Percentiles rank a stretch among this genome's conserved stretches.
These are phyloP conservation scores for Prototheca wickerhamii DNA, from an alignment of 163 green algal genomes.

Conservation along the genomic window DNA sequence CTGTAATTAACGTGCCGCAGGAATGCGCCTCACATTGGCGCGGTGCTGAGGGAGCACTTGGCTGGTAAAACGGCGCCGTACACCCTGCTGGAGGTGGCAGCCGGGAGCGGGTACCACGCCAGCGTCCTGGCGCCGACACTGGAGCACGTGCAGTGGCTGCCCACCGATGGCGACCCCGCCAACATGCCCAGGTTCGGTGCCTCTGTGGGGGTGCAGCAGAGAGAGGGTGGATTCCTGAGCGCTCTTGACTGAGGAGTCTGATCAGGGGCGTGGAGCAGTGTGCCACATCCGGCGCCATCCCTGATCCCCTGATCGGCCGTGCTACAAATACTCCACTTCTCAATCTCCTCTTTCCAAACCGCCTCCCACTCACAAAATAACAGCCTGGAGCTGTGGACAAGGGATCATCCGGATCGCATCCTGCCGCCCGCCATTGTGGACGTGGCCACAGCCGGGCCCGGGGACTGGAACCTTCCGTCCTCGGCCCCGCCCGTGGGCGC, in stretches of 20 bases:
- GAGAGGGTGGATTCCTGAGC: not conserved
- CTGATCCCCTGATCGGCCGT: no score
- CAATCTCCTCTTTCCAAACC: no score
- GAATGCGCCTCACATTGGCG: not conserved
- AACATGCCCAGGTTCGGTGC: not conserved
- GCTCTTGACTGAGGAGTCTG: not conserved
- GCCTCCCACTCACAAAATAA: not conserved
- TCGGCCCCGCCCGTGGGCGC: not conserved
- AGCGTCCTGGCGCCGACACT: not conserved
- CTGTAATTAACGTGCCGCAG: not conserved
- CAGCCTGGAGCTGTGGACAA: not conserved
- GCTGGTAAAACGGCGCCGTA: not conserved
- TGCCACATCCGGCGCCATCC: no score
- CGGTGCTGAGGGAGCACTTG: not conserved
- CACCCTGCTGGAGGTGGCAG: not conserved
- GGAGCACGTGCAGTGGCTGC: not conserved
- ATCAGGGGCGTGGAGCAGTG: no score
- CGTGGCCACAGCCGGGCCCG: not conserved
- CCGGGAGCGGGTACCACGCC: not conserved
- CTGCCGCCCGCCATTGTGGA: not conserved
- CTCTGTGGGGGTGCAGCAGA: no score
- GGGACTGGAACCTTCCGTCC: not conserved
- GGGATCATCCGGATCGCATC: not conserved
- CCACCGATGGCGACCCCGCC: not conserved
- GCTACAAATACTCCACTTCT: no score